Conservation (phyloP, 768 basidiomycete species). For the Nidula microcarpa region DNA sequence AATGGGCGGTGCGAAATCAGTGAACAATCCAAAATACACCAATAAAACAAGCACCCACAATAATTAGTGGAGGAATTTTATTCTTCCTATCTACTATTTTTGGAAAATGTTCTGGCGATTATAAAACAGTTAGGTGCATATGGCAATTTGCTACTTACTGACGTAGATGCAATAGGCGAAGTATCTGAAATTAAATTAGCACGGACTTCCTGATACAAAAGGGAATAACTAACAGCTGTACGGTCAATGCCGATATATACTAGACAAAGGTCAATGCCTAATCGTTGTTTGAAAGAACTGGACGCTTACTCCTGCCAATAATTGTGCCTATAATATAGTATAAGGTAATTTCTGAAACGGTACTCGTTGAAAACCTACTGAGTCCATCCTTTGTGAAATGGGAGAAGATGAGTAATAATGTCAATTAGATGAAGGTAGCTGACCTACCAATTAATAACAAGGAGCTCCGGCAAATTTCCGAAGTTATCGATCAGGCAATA, state of each 20-base stretch:
- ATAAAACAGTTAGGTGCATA: not conserved
- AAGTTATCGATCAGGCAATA: conserved; percentile 13
- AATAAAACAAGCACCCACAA: conserved; percentile 8
- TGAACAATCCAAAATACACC: not conserved
- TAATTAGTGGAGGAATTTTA: conserved; percentile 9
- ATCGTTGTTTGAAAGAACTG: not conserved
- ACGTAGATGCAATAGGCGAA: conserved; percentile 13
- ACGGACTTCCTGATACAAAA: no score
- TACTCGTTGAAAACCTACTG: not conserved
- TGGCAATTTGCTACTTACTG: conserved; percentile 1
- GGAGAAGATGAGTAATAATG: not conserved
- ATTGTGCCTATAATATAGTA: not conserved
- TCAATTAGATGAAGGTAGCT: not conserved
- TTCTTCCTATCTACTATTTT: conserved; percentile 10
- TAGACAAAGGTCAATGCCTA: not conserved
- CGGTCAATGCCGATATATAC: conserved; percentile 15
- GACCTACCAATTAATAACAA: conserved; percentile 10
- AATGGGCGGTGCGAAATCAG: not conserved
- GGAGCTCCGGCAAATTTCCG: conserved; percentile 7
- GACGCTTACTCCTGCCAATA: not conserved
- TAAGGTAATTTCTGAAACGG: not conserved
- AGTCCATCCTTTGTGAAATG: not conserved
- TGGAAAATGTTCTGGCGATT: not conserved
- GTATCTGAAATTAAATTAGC: conserved; percentile 6
- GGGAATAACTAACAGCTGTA: conserved; percentile 12